Percentiles rank a stretch among this genome's conserved stretches.
Conservation (phyloP, 1,284 basidiomycete species). For the Pyrrhoderma lamaoense region DNA sequence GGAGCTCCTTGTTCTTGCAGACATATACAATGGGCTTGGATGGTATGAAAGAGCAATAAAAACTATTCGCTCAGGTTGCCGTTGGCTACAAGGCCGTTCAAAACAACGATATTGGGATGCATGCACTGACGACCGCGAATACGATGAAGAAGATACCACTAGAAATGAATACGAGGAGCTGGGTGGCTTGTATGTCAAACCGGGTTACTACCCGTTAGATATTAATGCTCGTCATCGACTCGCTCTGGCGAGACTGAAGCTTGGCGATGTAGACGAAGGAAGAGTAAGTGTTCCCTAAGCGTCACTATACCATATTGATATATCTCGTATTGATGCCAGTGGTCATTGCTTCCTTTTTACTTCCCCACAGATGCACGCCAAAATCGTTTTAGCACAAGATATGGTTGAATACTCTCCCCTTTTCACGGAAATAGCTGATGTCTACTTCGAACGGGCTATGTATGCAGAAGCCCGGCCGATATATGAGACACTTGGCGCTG, state of each 20-base stretch:
- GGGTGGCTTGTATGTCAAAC: constrained; percentile 21
- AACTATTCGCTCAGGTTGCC: constrained; percentile 67
- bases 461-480: constrained; percentile 72
- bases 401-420: constrained; percentile 69
- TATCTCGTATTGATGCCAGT: no score
- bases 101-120: constrained; percentile 75
- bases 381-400: constrained; percentile 63
- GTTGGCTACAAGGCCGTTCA: constrained; percentile 86
- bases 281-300: constrained; percentile 40
- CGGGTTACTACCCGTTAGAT: constrained; percentile 64
- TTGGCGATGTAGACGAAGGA: constrained; percentile 77
- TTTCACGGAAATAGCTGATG: constrained; percentile 80
- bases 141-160: constrained; percentile 41
- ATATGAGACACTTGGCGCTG: constrained; percentile 67
- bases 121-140: constrained; percentile 85
- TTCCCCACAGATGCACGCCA: constrained; percentile 60
- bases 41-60: constrained; percentile 65
- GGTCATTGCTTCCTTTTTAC: not conserved
- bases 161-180: constrained; percentile 16
- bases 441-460: constrained; percentile 69
- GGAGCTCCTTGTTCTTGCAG: constrained; percentile 73
- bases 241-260: constrained; percentile 76
- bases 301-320: not conserved
- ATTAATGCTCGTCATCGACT: constrained; percentile 81
- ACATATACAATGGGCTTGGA: constrained; percentile 70